phyloP scores from a whole-genome alignment of 1,284 basidiomycete genomes.

The Singerocomus rubriflavus region DNA sequence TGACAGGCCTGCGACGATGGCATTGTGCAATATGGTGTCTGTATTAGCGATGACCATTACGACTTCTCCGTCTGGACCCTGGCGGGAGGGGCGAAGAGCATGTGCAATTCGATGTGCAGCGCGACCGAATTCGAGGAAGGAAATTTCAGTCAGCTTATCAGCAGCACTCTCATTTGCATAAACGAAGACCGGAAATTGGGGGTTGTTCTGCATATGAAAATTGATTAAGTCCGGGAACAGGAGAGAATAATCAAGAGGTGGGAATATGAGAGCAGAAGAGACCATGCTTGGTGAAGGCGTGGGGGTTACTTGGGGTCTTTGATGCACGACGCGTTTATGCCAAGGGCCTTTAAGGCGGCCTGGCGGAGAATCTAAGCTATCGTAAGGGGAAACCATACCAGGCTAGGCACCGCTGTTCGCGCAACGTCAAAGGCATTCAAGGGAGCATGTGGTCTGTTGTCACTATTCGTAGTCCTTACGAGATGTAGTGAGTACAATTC shows the following conservation, averaged over 20 bases:
- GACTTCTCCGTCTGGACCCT: conserved; percentile 3
- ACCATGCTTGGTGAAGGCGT: no score
- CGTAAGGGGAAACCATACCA: no score
- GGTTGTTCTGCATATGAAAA: conserved; percentile 7
- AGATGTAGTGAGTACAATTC: no score
- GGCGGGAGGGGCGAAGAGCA: conserved; percentile 2
- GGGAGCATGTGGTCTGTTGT: no score
- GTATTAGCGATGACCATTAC: conserved; percentile 9
- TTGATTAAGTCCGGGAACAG: conserved; percentile 8
- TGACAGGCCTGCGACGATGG: conserved; percentile 1
- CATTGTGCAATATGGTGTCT: conserved; percentile 7
- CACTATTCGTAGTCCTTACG: no score
- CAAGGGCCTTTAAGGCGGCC: no score
- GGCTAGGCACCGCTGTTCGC: no score
- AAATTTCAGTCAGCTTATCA: not conserved
- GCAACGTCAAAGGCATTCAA: no score
- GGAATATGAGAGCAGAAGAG: not conserved
- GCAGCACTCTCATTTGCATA: not conserved
- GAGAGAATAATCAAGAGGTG: conserved; percentile 7
- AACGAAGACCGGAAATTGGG: not conserved
- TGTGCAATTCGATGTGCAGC: conserved; percentile 9
- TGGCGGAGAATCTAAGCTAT: no score
- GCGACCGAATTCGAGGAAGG: conserved; percentile 13
- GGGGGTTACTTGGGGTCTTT: no score
- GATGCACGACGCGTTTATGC: no score